Base-by-base conservation (phyloP, 129 eudicot species). In the Flaveria sonorensis region DNA sequence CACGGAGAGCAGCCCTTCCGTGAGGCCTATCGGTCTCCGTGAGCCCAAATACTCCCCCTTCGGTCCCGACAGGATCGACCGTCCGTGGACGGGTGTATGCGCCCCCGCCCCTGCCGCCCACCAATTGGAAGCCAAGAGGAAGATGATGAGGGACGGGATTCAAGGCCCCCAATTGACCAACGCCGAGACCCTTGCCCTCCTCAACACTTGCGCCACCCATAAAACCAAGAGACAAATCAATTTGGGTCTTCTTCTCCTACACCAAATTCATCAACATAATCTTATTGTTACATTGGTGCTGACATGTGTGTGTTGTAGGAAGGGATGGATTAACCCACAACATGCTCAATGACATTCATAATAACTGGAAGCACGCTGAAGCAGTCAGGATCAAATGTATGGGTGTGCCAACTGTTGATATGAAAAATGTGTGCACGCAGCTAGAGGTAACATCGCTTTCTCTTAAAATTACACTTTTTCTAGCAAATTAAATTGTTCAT, bases 281-380 rank as follows among this genome's bases (percentile, higher is more conserved):
- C 40, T 16, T 2, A 26, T 11, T 0, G 21, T 15, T 46, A 10
- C 2, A 8, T 2, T 46, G 9, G 10, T 10, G 2, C 0, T 7
- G 2, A n/a, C n/a, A n/a, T n/a, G 42, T 78, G 61, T 32, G 16
- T 76, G 30, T 69, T 82, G 52, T 67, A 94, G 98, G 98, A 70
- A 89, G 98, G 77, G 97, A 91, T 84, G 98, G 98, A 40, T 82
- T 94, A 80, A 91, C 97, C 26, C 98, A 94, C 84, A 94, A 94
- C 83, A 94, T 91, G 93, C 61, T 94, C 89, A 88, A 86, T 83
- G 93, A 87, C 87, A 89, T 94, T 81, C 97, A 93, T 83, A 89
- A 94, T 81, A 77, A 86, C 80, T 94, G 98, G 98, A 91, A 94
- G 78, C 87, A 86, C 7, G 82, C 84, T 60, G 97, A 94, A 81